Evolutionary conservation across 805 yeast genomes (phyloP), one percentile per base, ranked within the genome.

Genomic region (Candida insectorum): DNA sequence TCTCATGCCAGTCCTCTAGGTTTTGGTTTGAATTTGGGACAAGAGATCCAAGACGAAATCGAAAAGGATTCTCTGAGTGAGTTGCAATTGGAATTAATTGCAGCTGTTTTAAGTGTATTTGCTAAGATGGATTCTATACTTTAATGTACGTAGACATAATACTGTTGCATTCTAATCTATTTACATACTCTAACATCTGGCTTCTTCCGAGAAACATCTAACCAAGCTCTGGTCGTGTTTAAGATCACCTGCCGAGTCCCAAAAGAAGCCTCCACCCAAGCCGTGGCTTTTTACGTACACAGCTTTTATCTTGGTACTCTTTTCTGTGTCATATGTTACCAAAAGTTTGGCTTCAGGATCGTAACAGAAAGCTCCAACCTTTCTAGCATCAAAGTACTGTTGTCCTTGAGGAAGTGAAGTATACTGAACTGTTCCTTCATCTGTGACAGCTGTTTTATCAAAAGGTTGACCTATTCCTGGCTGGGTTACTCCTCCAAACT

Each of bases 161-260:
- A 23, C 22, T n/a, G n/a, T n/a, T n/a, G n/a, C n/a, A n/a, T n/a
- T n/a, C n/a, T n/a, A n/a, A n/a, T n/a, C n/a, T n/a, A n/a, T n/a
- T n/a, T n/a, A n/a, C n/a, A n/a, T n/a, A n/a, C n/a, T n/a, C n/a
- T n/a, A n/a, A n/a, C n/a, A n/a, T n/a, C n/a, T n/a, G n/a, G n/a
- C n/a, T n/a, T n/a, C n/a, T n/a, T n/a, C n/a, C n/a, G n/a, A n/a
- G n/a, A n/a, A n/a, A n/a, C n/a, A n/a, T n/a, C n/a, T n/a, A n/a
- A n/a, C n/a, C n/a, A n/a, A n/a, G n/a, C n/a, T n/a, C n/a, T n/a
- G n/a, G n/a, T n/a, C n/a, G n/a, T n/a, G n/a, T n/a, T n/a, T n/a
- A n/a, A n/a, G n/a, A n/a, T n/a, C n/a, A n/a, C n/a, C n/a, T 37
- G 81, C 71, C 0, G 95, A 81, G 48, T 91, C 97, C 97, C 97